phyloP scores from a whole-genome alignment of 2,329 filamentous ascomycete genomes.

The Scopulariopsis brevicaulis region DNA sequence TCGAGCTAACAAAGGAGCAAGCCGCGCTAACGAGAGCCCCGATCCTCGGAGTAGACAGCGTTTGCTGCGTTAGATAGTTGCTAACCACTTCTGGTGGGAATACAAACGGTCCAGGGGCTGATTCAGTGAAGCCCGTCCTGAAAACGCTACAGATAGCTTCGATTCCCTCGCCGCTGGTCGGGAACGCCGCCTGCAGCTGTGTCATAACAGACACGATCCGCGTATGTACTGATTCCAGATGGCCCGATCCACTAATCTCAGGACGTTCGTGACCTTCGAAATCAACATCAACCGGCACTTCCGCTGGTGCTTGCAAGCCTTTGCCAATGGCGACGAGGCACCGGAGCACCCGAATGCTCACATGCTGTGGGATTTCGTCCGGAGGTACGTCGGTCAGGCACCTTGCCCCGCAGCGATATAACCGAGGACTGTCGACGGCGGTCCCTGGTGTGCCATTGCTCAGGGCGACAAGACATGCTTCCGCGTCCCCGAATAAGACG shows the following conservation, averaged over 20 bases:
- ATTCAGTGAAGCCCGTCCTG: conserved; percentile 65
- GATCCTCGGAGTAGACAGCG: conserved; percentile 50
- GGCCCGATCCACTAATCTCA: conserved; percentile 7
- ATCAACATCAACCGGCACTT: conserved; percentile 58
- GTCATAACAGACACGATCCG: conserved; percentile 34
- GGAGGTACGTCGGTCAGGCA: conserved; percentile 10
- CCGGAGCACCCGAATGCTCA: conserved; percentile 45
- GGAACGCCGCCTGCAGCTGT: conserved; percentile 39
- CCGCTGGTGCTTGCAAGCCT: conserved; percentile 57
- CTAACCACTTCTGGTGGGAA: conserved; percentile 56
- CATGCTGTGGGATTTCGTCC: conserved; percentile 34
- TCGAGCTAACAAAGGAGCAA: conserved; percentile 55
- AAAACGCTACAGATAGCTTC: conserved; percentile 63
- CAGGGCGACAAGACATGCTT: neutral
- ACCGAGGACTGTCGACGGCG: neutral
- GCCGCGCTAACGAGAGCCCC: conserved; percentile 61
- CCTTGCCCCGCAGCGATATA: conserved; percentile 1
- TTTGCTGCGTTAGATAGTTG: conserved; percentile 50
- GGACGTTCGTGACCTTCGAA: conserved; percentile 21
- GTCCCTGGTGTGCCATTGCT: neutral
- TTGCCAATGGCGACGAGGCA: conserved; percentile 62
- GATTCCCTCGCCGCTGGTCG: conserved; percentile 52
- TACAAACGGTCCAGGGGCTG: conserved; percentile 64
- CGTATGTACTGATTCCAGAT: conserved; percentile 24
- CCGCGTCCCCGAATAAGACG: conserved; percentile 6